Evolutionary conservation across 2,329 filamentous ascomycete genomes (phyloP).

Genomic region (Podosphaera fusca): DNA sequence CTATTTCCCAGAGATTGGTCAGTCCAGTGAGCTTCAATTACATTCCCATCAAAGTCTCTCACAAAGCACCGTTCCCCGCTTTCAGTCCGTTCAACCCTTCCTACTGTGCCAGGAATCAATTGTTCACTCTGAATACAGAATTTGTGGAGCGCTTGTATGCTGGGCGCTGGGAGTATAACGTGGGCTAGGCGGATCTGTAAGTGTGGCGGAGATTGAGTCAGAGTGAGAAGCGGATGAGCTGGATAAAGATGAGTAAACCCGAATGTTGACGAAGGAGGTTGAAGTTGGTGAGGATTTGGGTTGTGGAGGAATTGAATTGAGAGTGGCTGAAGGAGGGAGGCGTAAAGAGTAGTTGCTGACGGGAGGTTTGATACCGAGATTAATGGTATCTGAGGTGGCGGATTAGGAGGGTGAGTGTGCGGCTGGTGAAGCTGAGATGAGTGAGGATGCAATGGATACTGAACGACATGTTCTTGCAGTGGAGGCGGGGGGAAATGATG

Average conservation of each 20-base stretch:
- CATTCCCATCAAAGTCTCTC: conserved; percentile 64
- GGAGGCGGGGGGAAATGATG: not conserved
- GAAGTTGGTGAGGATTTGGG: conserved; percentile 21
- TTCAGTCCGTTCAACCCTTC: not conserved
- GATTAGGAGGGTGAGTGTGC: not conserved
- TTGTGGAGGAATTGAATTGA: conserved; percentile 19
- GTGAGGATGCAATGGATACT: not conserved
- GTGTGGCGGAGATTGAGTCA: conserved; percentile 21
- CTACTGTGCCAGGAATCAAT: conserved; percentile 16
- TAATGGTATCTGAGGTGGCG: conserved; percentile 14
- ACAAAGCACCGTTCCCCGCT: conserved; percentile 24
- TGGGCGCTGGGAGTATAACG: conserved; percentile 35
- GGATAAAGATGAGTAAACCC: conserved; percentile 1
- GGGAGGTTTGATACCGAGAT: conserved; percentile 53
- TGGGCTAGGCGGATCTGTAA: conserved; percentile 21
- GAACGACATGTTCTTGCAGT: not conserved
- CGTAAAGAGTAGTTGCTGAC: conserved; percentile 63
- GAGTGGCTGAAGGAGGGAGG: conserved; percentile 54
- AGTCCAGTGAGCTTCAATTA: conserved; percentile 43
- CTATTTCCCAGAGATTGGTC: not conserved
- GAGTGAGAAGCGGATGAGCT: conserved; percentile 12
- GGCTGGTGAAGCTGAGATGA: not conserved
- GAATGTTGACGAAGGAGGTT: conserved; percentile 14
- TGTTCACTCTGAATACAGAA: conserved; percentile 30
- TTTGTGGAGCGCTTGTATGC: conserved; percentile 38